phyloP scores from a whole-genome alignment of 805 yeast genomes.

The Barnettozyma wickerhamii region DNA sequence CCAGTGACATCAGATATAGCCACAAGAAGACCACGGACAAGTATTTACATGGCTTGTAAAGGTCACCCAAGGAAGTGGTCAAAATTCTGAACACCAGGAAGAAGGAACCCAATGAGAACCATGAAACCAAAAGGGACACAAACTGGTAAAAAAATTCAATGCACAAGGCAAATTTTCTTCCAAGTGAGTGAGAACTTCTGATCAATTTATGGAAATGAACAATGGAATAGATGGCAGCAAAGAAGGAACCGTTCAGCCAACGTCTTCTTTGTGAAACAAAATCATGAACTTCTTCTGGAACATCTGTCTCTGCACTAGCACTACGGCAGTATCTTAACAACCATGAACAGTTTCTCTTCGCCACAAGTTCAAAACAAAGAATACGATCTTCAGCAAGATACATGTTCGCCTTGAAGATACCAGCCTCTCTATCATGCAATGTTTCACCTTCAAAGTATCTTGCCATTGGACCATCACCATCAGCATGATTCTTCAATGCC shows the following conservation, averaged over 20 bases:
- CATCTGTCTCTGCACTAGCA: slow-evolving; percentile 94
- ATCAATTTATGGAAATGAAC: slow-evolving; percentile 74
- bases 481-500: slow-evolving; percentile 62
- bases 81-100: slow-evolving; percentile 86
- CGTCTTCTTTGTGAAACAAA: slow-evolving; percentile 89
- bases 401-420: slow-evolving; percentile 93
- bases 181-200: slow-evolving; percentile 61
- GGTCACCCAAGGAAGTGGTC: slow-evolving; percentile 69
- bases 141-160: slow-evolving; percentile 79
- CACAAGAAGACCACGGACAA: slow-evolving; percentile 78
- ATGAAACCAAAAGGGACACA: slow-evolving; percentile 70
- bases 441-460: slow-evolving; percentile 93
- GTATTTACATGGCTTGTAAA: slow-evolving; percentile 70
- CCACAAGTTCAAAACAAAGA: slow-evolving; percentile 91
- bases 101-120: slow-evolving; percentile 91
- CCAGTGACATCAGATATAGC: slow-evolving; percentile 76
- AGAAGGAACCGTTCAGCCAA: slow-evolving; percentile 96
- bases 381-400: slow-evolving; percentile 96
- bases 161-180: slow-evolving; percentile 66
- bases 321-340: slow-evolving; percentile 78
- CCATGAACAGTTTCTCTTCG: slow-evolving; percentile 72
- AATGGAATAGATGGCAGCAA: slow-evolving; percentile 87
- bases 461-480: slow-evolving; percentile 81
- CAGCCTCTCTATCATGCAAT: slow-evolving; percentile 58
- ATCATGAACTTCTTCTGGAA: slow-evolving; percentile 83